A percentile compares a stretch with the other conserved stretches of the same genome.
Evolutionary conservation across 305 asterid genomes (phyloP).

Genomic region (Nicotiana rustica): DNA sequence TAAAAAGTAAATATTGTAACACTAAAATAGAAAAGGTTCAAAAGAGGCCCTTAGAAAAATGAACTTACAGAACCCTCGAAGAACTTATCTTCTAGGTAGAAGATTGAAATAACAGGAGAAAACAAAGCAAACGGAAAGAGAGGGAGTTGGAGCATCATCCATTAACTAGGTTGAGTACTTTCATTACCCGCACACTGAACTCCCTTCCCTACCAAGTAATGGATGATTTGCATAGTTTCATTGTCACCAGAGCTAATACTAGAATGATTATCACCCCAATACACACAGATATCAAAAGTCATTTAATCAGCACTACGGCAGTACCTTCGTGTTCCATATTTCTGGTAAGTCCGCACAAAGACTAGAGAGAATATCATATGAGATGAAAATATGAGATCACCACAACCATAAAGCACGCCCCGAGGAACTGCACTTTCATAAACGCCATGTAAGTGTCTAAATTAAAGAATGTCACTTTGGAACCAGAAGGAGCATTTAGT

Average conservation of each 20-base stretch:
- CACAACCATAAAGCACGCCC: conserved; percentile 94
- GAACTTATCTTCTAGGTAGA: conserved; percentile 17
- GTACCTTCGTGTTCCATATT: conserved; percentile 76
- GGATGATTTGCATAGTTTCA: not conserved
- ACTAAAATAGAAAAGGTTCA: not conserved
- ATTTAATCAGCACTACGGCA: not conserved
- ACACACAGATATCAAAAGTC: not conserved
- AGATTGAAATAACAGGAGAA: conserved; percentile 8
- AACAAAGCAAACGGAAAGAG: conserved; percentile 24
- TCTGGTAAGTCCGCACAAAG: conserved; percentile 88
- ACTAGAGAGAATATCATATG: conserved; percentile 97
- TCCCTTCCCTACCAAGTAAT: conserved; percentile 11
- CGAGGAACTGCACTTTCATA: conserved; percentile 72
- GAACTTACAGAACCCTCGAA: conserved; percentile 13
- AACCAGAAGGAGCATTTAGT: conserved; percentile 16
- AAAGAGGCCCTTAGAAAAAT: not conserved
- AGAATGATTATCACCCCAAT: not conserved
- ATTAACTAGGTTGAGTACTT: not conserved
- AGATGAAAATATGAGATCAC: conserved; percentile 97
- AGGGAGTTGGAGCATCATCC: not conserved
- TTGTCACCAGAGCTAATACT: conserved; percentile 13
- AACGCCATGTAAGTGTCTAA: conserved; percentile 27
- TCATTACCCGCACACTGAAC: conserved; percentile 17
- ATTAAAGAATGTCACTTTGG: not conserved
- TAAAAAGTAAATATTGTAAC: not conserved